Conservation (phyloP, 2,329 filamentous ascomycete genomes). For the Graphiopsis chlorocephala region DNA sequence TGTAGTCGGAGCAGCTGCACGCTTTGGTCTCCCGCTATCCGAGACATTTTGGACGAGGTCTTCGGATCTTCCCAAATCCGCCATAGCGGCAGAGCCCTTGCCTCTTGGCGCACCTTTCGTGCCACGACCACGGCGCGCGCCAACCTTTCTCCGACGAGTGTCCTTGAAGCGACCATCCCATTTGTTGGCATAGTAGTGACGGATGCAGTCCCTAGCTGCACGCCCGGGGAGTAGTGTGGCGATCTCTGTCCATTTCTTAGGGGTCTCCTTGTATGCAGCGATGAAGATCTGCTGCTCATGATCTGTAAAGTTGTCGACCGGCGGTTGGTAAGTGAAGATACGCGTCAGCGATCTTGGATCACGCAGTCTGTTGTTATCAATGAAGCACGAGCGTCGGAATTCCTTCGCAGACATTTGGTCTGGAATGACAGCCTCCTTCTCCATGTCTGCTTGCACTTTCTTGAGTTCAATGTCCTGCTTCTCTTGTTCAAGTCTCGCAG, state of each 20-base stretch:
- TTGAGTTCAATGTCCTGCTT: conserved; percentile 50
- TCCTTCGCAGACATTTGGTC: conserved; percentile 64
- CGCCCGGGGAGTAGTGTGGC: conserved; percentile 65
- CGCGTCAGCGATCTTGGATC: conserved; percentile 65
- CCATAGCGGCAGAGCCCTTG: conserved; percentile 59
- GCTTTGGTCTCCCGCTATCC: conserved; percentile 49
- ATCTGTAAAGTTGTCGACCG: conserved; percentile 70
- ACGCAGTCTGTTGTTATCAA: conserved; percentile 64
- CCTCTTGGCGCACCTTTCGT: conserved; percentile 45
- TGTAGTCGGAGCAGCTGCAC: conserved; percentile 65
- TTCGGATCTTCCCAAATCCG: conserved; percentile 55
- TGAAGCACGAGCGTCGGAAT: conserved; percentile 57
- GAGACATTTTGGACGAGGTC: conserved; percentile 39
- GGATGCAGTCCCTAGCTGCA: conserved; percentile 76
- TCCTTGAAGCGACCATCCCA: conserved; percentile 74
- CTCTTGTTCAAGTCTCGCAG: conserved; percentile 67
- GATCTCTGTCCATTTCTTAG: conserved; percentile 80
- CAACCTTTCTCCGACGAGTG: conserved; percentile 56
- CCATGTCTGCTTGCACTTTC: conserved; percentile 68
- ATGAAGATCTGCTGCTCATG: conserved; percentile 71
- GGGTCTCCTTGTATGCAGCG: conserved; percentile 69
- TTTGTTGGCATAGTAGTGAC: conserved; percentile 82
- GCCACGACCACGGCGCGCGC: conserved; percentile 39
- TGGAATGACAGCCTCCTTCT: conserved; percentile 74
- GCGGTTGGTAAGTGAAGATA: conserved; percentile 69